Evolutionary conservation across 805 yeast species (phyloP).

Genomic region (Naumovozyma dairenensis): DNA sequence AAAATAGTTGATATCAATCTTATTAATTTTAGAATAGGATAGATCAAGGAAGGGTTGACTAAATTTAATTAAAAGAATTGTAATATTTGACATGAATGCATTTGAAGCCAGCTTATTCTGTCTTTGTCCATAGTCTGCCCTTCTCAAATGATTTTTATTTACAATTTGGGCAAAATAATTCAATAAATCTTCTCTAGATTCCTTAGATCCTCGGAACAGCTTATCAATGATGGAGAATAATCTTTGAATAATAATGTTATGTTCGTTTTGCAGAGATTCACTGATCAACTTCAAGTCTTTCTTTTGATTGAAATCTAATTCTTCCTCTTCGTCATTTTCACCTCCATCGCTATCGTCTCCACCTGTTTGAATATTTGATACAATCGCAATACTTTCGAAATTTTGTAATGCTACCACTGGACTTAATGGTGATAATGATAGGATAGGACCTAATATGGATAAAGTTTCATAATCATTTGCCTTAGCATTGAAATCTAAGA

Average conservation of each 20-base stretch:
- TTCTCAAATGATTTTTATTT: conserved; percentile 77
- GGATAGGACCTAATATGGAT: conserved; percentile 68
- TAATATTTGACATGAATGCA: conserved; percentile 71
- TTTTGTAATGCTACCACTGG: conserved; percentile 42
- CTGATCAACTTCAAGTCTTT: conserved; percentile 31
- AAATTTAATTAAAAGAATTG: conserved; percentile 55
- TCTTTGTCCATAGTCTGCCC: conserved; percentile 49
- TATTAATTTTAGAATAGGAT: conserved; percentile 56
- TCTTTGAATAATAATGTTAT: conserved; percentile 46
- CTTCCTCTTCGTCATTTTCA: too few species aligned
- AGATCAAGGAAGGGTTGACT: conserved; percentile 78
- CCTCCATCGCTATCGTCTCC: too few species aligned
- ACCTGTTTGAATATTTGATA: too few species aligned
- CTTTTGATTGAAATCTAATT: background rate
- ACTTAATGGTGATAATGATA: conserved; percentile 64
- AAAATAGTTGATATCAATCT: conserved; percentile 66
- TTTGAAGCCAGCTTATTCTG: conserved; percentile 58
- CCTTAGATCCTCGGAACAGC: conserved; percentile 61
- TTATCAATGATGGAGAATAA: conserved; percentile 63
- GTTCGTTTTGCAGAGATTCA: conserved; percentile 56
- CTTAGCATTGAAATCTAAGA: conserved; percentile 34
- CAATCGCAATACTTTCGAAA: conserved; percentile 15
- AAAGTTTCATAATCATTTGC: conserved; percentile 48
- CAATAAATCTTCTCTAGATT: conserved; percentile 54
- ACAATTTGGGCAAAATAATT: conserved; percentile 62